Conservation (phyloP, 768 basidiomycete species). For the Podaxis rugospora region DNA sequence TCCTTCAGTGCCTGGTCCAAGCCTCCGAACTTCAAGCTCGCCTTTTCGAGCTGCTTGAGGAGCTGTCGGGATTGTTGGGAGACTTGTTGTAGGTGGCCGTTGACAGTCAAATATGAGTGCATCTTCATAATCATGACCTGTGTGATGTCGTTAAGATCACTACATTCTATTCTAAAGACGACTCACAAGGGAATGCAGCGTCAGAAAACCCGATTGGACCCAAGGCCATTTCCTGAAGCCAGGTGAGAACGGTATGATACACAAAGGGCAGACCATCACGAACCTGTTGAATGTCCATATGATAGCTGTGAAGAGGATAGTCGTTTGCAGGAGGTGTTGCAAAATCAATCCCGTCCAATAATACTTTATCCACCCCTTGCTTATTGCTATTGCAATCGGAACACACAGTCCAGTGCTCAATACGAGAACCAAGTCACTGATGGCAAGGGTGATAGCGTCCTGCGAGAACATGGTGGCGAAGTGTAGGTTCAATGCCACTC, state of each 20-base stretch:
- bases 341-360: constrained; percentile 70
- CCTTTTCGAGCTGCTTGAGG: constrained; percentile 40
- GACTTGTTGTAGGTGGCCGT: constrained; percentile 71
- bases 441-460: constrained; percentile 76
- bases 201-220: constrained; percentile 93
- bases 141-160: not conserved
- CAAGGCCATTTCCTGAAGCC: constrained; percentile 85
- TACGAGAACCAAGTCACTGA: constrained; percentile 83
- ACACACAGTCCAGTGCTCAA: constrained; percentile 73
- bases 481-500: constrained; percentile 68
- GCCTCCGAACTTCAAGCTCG: constrained; percentile 53
- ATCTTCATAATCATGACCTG: constrained; percentile 92
- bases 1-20: constrained; percentile 57
- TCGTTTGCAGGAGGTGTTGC: constrained; percentile 79
- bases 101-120: constrained; percentile 89
- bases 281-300: constrained; percentile 89
- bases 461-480: constrained; percentile 88
- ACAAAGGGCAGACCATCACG: constrained; percentile 10
- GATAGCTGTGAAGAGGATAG: constrained; percentile 67
- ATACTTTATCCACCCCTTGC: constrained; percentile 77
- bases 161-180: not conserved
- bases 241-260: not conserved
- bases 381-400: constrained; percentile 74
- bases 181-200: constrained; percentile 76
- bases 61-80: constrained; percentile 40